Conservation (phyloP, 2,329 filamentous ascomycete genomes). For the Talaromyces atroroseus region DNA sequence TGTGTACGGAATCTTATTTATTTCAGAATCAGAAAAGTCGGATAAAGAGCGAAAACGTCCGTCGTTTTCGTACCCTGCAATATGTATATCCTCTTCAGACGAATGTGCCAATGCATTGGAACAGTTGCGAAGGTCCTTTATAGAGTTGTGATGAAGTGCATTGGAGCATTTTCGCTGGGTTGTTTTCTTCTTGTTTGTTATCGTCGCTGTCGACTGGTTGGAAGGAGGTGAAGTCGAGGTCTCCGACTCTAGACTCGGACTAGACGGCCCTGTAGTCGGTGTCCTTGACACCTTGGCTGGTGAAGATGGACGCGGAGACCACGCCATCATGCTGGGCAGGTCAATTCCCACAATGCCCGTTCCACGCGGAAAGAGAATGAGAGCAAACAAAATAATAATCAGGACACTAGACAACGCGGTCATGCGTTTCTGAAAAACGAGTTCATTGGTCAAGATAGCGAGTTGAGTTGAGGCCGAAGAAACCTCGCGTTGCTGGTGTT, state of each 20-base stretch:
- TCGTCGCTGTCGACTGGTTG: neutral
- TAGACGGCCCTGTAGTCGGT: slow-evolving; percentile 2
- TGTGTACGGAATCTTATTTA: slow-evolving; percentile 1
- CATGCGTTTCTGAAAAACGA: slow-evolving; percentile 79
- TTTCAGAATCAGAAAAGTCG: slow-evolving; percentile 7
- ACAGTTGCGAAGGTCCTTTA: slow-evolving; percentile 3
- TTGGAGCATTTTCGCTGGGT: slow-evolving; percentile 4
- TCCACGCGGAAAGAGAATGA: slow-evolving; percentile 68
- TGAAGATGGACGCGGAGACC: slow-evolving; percentile 40
- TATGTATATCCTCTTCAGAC: slow-evolving; percentile 1
- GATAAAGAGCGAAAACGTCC: slow-evolving; percentile 6
- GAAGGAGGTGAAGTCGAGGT: neutral
- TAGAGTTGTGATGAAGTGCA: slow-evolving; percentile 5
- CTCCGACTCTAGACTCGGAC: slow-evolving; percentile 6
- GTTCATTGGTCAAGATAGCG: slow-evolving; percentile 86
- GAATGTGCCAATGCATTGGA: slow-evolving; percentile 1
- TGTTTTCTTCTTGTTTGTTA: neutral
- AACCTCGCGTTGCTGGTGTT: slow-evolving; percentile 74
- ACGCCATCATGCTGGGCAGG: slow-evolving; percentile 43
- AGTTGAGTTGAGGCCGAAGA: slow-evolving; percentile 69
- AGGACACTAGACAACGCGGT: slow-evolving; percentile 86
- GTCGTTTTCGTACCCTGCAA: slow-evolving; percentile 3
- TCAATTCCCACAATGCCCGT: slow-evolving; percentile 36
- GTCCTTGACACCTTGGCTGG: slow-evolving; percentile 21
- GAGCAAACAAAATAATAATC: slow-evolving; percentile 75